Percentiles rank a stretch among this genome's conserved stretches.
phyloP scores from a whole-genome alignment of 768 basidiomycete species.

The Candolleomyces aberdarensis region DNA sequence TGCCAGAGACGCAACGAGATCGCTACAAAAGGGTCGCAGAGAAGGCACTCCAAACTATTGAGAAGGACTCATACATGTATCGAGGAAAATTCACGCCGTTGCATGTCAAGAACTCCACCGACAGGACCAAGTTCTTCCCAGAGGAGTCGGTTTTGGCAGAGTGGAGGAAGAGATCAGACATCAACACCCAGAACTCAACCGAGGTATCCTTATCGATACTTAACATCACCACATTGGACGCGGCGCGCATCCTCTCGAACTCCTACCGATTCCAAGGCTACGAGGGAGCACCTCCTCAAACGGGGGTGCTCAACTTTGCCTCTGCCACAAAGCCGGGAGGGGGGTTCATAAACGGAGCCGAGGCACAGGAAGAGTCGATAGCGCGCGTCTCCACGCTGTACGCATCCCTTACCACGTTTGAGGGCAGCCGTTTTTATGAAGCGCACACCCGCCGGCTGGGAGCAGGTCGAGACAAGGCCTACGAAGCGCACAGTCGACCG shows the following conservation, averaged over 20 bases:
- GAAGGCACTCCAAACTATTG: constrained; percentile 43
- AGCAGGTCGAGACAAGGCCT: constrained; percentile 17
- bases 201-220: constrained; percentile 43
- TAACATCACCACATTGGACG: constrained; percentile 64
- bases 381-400: constrained; percentile 75
- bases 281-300: constrained; percentile 18
- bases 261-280: constrained; percentile 15
- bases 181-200: constrained; percentile 40
- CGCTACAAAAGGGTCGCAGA: constrained; percentile 39
- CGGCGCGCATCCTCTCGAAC: constrained; percentile 40
- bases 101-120: constrained; percentile 22
- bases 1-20: background rate
- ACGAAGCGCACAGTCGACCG: constrained; percentile 46
- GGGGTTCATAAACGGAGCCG: constrained; percentile 68
- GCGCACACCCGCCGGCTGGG: constrained; percentile 37
- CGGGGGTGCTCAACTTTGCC: constrained; percentile 76
- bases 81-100: constrained; percentile 20
- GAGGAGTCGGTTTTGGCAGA: background rate
- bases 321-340: constrained; percentile 75
- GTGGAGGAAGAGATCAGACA: constrained; percentile 39
- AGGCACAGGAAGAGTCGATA: constrained; percentile 80
- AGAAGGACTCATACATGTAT: constrained; percentile 35
- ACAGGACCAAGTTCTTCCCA: constrained; percentile 44
- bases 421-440: constrained; percentile 58
- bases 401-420: constrained; percentile 48